Evolutionary conservation across 208 protist species (phyloP).

Genomic region (Trypanosoma cruzi): DNA sequence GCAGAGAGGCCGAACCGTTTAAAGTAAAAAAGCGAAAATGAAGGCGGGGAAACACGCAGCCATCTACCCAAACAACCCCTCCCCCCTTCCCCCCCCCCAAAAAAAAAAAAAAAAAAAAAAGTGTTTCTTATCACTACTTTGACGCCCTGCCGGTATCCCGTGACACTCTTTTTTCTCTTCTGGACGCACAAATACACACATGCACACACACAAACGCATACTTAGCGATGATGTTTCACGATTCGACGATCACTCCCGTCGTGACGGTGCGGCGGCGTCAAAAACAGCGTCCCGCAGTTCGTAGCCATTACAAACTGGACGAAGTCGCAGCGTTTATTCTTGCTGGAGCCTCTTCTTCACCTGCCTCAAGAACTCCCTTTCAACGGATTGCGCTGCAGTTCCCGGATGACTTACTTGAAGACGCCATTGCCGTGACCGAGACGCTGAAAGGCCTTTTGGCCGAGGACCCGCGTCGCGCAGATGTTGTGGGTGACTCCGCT

Average conservation of each 20-base stretch:
- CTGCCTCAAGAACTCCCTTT: constrained; percentile 20
- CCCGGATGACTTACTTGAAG: constrained; percentile 82
- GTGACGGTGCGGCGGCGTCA: constrained; percentile 42
- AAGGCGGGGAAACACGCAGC: background rate
- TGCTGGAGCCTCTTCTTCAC: constrained; percentile 32
- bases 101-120: background rate
- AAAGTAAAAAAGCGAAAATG: background rate
- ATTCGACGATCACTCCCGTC: constrained; percentile 53
- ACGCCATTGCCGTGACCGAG: constrained; percentile 61
- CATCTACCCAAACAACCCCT: too few species aligned
- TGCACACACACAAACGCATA: background rate
- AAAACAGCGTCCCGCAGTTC: constrained; percentile 13
- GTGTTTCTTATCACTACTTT: too few species aligned
- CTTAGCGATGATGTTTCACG: constrained; percentile 65
- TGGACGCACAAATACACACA: background rate
- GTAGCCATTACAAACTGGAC: constrained; percentile 30
- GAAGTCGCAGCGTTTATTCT: constrained; percentile 34
- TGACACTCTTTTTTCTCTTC: too few species aligned
- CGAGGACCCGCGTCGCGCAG: constrained; percentile 34
- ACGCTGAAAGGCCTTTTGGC: constrained; percentile 47
- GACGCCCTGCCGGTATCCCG: too few species aligned
- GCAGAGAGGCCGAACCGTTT: background rate
- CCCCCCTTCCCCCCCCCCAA: too few species aligned
- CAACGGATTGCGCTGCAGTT: constrained; percentile 85
- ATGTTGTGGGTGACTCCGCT: constrained; percentile 11